A percentile compares a stretch with the other conserved stretches of the same genome.
phyloP scores from a whole-genome alignment of 176 grass and related monocot species.

The Oryza longistaminata region DNA sequence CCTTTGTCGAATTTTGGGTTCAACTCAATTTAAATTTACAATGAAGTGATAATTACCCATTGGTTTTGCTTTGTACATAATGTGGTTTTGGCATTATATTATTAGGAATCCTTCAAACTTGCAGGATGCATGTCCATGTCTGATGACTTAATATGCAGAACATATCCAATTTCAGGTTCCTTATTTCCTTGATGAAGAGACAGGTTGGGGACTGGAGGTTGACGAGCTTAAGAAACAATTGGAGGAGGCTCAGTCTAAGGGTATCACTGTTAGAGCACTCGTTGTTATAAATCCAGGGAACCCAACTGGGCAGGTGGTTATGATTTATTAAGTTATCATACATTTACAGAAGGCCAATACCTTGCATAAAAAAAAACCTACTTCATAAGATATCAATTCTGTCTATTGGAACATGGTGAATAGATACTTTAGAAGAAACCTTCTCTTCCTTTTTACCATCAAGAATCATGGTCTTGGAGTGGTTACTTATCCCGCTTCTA shows the following conservation, averaged over 20 bases:
- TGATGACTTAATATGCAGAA: conserved; percentile 29
- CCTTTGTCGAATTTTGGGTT: background rate
- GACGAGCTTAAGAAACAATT: conserved; percentile 84
- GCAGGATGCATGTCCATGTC: background rate
- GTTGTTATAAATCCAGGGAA: conserved; percentile 98
- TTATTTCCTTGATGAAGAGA: background rate
- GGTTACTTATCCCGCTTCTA: conserved; percentile 7
- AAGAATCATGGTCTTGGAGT: conserved; percentile 3
- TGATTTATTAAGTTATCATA: conserved; percentile 26
- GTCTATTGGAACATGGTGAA: background rate
- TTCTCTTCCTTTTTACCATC: background rate
- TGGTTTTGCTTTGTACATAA: background rate
- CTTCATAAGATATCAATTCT: conserved; percentile 1
- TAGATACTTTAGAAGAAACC: conserved; percentile 1
- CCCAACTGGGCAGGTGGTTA: conserved; percentile 82
- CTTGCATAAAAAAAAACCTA: background rate
- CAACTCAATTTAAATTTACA: conserved; percentile 6
- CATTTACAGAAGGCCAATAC: conserved; percentile 13
- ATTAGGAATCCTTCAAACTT: background rate
- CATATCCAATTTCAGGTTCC: conserved; percentile 62
- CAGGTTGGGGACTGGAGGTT: conserved; percentile 81
- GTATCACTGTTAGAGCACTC: conserved; percentile 77
- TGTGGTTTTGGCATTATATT: background rate
- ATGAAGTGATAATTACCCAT: background rate
- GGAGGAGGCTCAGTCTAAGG: conserved; percentile 81